These are phyloP conservation scores for Trichaptum fuscoviolaceum DNA, from an alignment of 768 basidiomycete species.

Conservation along the genomic window DNA sequence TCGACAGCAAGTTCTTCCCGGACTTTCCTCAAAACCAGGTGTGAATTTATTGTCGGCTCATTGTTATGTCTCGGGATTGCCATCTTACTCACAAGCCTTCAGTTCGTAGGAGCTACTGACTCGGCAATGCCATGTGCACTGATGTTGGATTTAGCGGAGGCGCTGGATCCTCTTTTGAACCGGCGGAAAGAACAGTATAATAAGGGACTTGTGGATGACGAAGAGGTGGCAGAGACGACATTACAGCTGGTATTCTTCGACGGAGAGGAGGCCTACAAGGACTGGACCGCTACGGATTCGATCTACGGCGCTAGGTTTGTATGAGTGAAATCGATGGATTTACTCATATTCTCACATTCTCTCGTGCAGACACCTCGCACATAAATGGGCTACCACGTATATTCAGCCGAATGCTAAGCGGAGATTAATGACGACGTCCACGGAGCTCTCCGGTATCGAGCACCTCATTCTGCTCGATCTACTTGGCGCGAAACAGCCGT, in stretches of 20 bases:
- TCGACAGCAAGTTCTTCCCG: slow-evolving; percentile 86
- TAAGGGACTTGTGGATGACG: slow-evolving; percentile 50
- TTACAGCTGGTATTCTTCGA: slow-evolving; percentile 94
- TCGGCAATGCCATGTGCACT: slow-evolving; percentile 94
- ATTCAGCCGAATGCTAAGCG: slow-evolving; percentile 55
- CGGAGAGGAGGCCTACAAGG: slow-evolving; percentile 92
- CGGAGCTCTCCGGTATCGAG: slow-evolving; percentile 74
- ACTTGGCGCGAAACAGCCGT: slow-evolving; percentile 71
- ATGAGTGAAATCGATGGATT: slow-evolving; percentile 4
- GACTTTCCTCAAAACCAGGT: slow-evolving; percentile 72
- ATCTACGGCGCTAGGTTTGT: slow-evolving; percentile 89
- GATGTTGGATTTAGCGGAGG: slow-evolving; percentile 87
- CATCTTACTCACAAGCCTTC: slow-evolving; percentile 16
- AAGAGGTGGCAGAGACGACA: slow-evolving; percentile 77
- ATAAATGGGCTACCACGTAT: slow-evolving; percentile 74
- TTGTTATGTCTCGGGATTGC: slow-evolving; percentile 6
- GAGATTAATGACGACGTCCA: slow-evolving; percentile 43
- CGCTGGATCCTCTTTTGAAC: slow-evolving; percentile 68
- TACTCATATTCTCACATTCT: slow-evolving; percentile 4
- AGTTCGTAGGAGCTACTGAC: slow-evolving; percentile 98
- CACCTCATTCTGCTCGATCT: slow-evolving; percentile 92
- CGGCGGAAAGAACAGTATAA: slow-evolving; percentile 50
- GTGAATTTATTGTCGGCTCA: slow-evolving; percentile 16
- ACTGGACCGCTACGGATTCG: slow-evolving; percentile 87
- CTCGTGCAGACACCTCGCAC: slow-evolving; percentile 70